Evolutionary conservation across 2,329 filamentous ascomycete species (phyloP).

Genomic region (Xylariales sp.): DNA sequence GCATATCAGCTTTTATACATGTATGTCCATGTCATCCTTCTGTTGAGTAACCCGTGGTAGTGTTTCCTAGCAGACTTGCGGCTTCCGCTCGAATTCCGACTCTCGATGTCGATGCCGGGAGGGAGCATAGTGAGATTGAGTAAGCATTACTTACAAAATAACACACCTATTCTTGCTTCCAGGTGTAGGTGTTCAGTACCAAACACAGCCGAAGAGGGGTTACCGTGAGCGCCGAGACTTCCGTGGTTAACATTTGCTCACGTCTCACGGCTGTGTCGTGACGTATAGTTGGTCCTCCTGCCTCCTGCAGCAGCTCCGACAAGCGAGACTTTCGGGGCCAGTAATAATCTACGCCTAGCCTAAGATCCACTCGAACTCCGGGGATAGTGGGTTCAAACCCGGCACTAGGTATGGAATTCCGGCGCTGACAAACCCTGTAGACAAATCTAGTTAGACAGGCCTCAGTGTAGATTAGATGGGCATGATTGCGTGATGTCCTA

Average conservation of each 20-base stretch:
- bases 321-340: background rate
- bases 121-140: background rate
- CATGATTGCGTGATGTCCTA: too few species aligned
- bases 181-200: background rate
- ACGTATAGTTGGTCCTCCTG: background rate
- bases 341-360: too few species aligned
- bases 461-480: too few species aligned
- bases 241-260: background rate
- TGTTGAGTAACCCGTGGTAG: background rate
- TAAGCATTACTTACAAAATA: background rate
- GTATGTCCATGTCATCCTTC: background rate
- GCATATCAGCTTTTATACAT: slow-evolving; percentile 12
- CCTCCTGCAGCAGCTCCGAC: background rate
- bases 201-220: background rate
- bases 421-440: slow-evolving; percentile 30
- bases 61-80: background rate
- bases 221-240: too few species aligned
- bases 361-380: slow-evolving; percentile 36
- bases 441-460: too few species aligned
- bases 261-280: background rate
- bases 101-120: too few species aligned
- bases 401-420: slow-evolving; percentile 27
- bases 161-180: background rate
- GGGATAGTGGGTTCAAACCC: slow-evolving; percentile 14
- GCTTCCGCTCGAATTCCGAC: slow-evolving; percentile 24